Conservation (phyloP, 2,329 filamentous ascomycete genomes). For the Xylaria sp. region DNA sequence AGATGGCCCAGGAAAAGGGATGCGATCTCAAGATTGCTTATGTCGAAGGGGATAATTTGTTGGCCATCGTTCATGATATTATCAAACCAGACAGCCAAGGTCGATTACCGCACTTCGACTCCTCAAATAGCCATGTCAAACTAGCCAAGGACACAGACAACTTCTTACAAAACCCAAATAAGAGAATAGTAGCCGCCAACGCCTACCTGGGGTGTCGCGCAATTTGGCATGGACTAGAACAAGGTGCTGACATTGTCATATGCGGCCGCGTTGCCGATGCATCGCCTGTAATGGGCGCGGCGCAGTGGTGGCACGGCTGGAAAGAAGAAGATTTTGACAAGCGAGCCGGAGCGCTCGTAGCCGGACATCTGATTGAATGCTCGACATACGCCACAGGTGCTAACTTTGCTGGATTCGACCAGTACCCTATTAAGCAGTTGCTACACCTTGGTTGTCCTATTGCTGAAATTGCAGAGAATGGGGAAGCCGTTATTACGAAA, state of each 20-base stretch:
- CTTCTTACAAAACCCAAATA: constrained; percentile 48
- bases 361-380: constrained; percentile 66
- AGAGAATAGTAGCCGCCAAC: constrained; percentile 56
- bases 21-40: constrained; percentile 45
- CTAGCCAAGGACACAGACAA: constrained; percentile 53
- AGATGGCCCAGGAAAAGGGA: constrained; percentile 51
- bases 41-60: constrained; percentile 49
- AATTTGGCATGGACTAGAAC: constrained; percentile 56
- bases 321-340: constrained; percentile 57
- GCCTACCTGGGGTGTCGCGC: constrained; percentile 64
- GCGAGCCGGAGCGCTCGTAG: constrained; percentile 62
- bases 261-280: constrained; percentile 63
- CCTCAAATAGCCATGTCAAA: constrained; percentile 52
- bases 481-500: constrained; percentile 52
- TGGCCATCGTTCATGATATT: constrained; percentile 47
- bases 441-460: constrained; percentile 53
- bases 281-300: constrained; percentile 65
- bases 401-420: constrained; percentile 65
- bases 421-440: constrained; percentile 49
- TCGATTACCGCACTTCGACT: constrained; percentile 51
- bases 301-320: constrained; percentile 68
- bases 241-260: constrained; percentile 60
- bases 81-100: constrained; percentile 36
- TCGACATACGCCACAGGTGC: constrained; percentile 64
- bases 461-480: constrained; percentile 52